Conservation (phyloP, 148 eudicot genomes). For the Rhododendron mucronatum region DNA sequence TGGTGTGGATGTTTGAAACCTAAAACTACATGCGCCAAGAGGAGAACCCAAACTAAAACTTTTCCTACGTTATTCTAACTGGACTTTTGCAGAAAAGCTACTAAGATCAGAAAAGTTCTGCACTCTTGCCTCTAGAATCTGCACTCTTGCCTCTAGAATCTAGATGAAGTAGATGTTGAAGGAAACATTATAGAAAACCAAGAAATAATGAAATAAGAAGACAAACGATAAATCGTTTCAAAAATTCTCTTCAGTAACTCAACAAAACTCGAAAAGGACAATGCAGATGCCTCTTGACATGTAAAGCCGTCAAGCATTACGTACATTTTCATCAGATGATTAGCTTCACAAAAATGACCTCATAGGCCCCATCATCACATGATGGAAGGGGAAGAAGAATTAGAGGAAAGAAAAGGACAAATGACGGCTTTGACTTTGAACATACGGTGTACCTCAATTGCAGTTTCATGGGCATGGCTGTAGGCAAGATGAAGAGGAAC, state of each 20-base stretch:
- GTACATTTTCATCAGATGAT: slow-evolving; percentile 1
- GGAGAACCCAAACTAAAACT: not conserved
- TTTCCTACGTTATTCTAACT: not conserved
- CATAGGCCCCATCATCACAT: not conserved
- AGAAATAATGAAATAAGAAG: not conserved
- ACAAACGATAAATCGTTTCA: not conserved
- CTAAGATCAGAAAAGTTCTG: not conserved
- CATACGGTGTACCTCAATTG: slow-evolving; percentile 63
- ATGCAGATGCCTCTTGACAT: not conserved
- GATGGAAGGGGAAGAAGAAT: not conserved
- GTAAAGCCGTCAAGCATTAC: not conserved
- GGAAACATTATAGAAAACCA: not conserved
- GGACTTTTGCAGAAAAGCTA: not conserved
- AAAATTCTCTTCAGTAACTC: not conserved
- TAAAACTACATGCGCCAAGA: not conserved
- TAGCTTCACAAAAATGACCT: not conserved
- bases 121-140: not conserved
- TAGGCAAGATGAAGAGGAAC: slow-evolving; percentile 91
- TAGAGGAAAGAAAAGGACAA: not conserved
- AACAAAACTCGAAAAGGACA: not conserved
- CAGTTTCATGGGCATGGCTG: slow-evolving; percentile 94
- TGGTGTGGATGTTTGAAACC: not conserved
- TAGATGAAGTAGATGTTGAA: not conserved
- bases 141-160: not conserved
- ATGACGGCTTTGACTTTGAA: not conserved